Conservation (phyloP, 2,329 filamentous ascomycete genomes). For the Endoconidiophora polonica region DNA sequence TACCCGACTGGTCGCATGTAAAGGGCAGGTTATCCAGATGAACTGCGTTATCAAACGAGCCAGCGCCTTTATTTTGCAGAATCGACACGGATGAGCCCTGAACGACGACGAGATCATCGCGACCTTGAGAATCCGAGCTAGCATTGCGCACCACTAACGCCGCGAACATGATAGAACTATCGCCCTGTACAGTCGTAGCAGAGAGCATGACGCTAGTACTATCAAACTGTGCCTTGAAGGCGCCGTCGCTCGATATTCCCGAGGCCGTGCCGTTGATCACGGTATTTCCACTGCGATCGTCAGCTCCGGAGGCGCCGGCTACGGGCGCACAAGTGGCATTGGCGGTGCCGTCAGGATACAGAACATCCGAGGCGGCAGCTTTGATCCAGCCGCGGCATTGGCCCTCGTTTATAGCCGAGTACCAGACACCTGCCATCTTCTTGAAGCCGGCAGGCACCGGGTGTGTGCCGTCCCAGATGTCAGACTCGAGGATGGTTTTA, state of each 20-base stretch:
- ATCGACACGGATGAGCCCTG: not conserved
- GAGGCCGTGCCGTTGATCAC: slow-evolving; percentile 1
- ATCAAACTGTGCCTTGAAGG: slow-evolving; percentile 2
- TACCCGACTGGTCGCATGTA: slow-evolving; percentile 3
- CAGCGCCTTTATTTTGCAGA: not conserved
- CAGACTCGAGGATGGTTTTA: slow-evolving; percentile 12
- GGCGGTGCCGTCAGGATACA: slow-evolving; percentile 1
- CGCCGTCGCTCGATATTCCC: slow-evolving; percentile 6
- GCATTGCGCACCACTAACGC: slow-evolving; percentile 8
- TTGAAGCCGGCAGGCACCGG: slow-evolving; percentile 24
- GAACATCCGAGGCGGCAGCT: slow-evolving; percentile 3
- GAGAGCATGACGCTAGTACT: not conserved
- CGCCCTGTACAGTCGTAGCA: not conserved
- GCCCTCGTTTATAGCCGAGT: slow-evolving; percentile 18
- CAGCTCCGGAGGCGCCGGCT: slow-evolving; percentile 1
- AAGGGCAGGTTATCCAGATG: not conserved
- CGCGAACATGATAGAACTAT: slow-evolving; percentile 10
- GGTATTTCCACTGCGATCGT: not conserved
- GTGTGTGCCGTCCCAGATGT: slow-evolving; percentile 25
- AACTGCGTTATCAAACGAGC: not conserved
- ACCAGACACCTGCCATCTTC: slow-evolving; percentile 27
- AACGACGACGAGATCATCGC: slow-evolving; percentile 6
- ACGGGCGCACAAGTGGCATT: not conserved
- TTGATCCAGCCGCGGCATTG: slow-evolving; percentile 13
- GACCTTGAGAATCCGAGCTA: not conserved